phyloP scores from a whole-genome alignment of 208 protist species.

The Wallacemonas sp. region DNA sequence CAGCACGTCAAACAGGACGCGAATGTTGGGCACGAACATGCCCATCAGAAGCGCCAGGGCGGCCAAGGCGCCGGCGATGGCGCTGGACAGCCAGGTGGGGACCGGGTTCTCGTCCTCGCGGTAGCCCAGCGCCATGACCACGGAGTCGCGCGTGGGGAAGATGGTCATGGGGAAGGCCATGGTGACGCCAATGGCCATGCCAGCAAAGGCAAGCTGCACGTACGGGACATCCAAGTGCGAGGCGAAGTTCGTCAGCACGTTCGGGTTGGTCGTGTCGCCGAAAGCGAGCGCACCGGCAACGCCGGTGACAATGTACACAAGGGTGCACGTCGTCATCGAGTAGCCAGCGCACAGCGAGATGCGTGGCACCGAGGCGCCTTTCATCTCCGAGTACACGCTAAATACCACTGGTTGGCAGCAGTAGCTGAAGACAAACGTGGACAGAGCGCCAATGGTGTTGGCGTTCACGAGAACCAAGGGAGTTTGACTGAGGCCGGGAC shows the following conservation, averaged over 20 bases:
- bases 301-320: slow-evolving; percentile 70
- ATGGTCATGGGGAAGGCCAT: slow-evolving; percentile 88
- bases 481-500: background rate
- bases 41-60: slow-evolving; percentile 66
- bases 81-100: slow-evolving; percentile 37
- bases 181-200: slow-evolving; percentile 70
- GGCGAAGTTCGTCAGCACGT: slow-evolving; percentile 79
- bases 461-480: slow-evolving; percentile 34
- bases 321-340: slow-evolving; percentile 62
- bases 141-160: slow-evolving; percentile 75
- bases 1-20: slow-evolving; percentile 75
- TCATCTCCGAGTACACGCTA: slow-evolving; percentile 74
- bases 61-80: slow-evolving; percentile 50
- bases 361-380: slow-evolving; percentile 39
- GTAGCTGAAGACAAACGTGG: slow-evolving; percentile 80
- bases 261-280: slow-evolving; percentile 52
- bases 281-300: slow-evolving; percentile 72
- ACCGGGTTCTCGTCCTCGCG: slow-evolving; percentile 35
- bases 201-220: slow-evolving; percentile 63
- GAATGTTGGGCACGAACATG: slow-evolving; percentile 73
- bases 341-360: slow-evolving; percentile 59
- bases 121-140: slow-evolving; percentile 68
- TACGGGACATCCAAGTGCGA: slow-evolving; percentile 44
- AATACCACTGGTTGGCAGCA: slow-evolving; percentile 83
- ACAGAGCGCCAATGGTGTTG: slow-evolving; percentile 43